These are phyloP conservation scores for Cylindricascospora bacillispora DNA, from an alignment of 1,139 yeast genomes.

Conservation along the genomic window DNA sequence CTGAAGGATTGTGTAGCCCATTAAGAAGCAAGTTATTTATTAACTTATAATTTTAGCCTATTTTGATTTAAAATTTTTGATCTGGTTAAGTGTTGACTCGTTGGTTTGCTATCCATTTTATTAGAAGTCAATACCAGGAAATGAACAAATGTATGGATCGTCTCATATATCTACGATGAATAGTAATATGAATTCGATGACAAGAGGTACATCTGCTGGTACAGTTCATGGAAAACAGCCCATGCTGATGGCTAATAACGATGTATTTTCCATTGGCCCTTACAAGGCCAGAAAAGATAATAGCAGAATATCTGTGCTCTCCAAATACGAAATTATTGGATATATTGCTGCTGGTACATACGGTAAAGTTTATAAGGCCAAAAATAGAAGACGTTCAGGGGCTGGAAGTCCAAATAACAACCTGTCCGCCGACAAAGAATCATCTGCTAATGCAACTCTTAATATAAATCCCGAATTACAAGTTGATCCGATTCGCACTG, in stretches of 20 bases:
- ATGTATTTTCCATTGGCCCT: constrained; percentile 60
- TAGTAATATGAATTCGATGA: no score
- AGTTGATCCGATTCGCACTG: no score
- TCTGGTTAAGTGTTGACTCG: no score
- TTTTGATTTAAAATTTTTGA: no score
- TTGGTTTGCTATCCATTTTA: no score
- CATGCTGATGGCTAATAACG: constrained; percentile 51
- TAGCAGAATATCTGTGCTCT: constrained; percentile 56
- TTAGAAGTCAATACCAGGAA: no score
- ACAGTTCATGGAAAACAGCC: constrained; percentile 25
- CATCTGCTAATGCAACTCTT: constrained; percentile 1
- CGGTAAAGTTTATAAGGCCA: constrained; percentile 92
- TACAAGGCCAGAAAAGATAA: constrained; percentile 62
- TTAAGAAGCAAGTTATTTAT: no score
- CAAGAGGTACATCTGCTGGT: constrained; percentile 4
- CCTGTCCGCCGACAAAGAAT: background rate
- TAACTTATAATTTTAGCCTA: no score
- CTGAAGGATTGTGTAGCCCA: no score
- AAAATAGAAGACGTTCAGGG: constrained; percentile 25
- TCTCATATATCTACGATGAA: no score
- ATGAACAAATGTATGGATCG: no score
- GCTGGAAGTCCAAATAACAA: constrained; percentile 4
- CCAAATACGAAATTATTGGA: constrained; percentile 78
- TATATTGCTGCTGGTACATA: constrained; percentile 98
- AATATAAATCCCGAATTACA: background rate